phyloP scores from a whole-genome alignment of 495 filamentous ascomycete species.

The Mycothermus thermophilus region DNA sequence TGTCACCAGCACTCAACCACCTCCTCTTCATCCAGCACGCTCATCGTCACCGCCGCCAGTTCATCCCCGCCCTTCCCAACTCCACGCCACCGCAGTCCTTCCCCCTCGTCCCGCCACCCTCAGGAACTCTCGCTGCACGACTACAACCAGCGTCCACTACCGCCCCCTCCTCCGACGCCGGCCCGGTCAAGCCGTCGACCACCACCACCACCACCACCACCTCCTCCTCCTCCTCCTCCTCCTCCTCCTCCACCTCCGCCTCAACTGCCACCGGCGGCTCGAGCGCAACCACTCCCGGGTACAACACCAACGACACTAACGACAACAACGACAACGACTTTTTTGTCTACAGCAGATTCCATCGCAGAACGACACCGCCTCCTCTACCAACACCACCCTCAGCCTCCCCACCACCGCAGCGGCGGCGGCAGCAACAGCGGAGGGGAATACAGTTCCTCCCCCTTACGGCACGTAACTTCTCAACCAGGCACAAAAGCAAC shows the following conservation, averaged over 20 bases:
- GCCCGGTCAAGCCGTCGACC: neutral
- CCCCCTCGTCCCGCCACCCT: neutral
- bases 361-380: too few relatives aligned
- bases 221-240: neutral
- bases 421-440: too few relatives aligned
- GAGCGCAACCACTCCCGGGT: neutral
- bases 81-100: neutral
- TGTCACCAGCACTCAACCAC: too few relatives aligned
- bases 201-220: neutral
- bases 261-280: too few relatives aligned
- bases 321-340: neutral
- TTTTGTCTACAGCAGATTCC: too few relatives aligned
- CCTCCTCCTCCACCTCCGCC: neutral
- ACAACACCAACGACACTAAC: neutral
- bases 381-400: too few relatives aligned
- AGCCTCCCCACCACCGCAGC: too few relatives aligned
- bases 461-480: too few relatives aligned
- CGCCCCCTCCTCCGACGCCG: neutral
- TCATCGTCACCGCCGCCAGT: neutral
- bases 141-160: neutral
- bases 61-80: slow-evolving; percentile 2
- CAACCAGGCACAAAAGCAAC: too few relatives aligned
- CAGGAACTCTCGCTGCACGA: neutral
- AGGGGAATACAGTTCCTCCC: too few relatives aligned
- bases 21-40: too few relatives aligned